phyloP scores from a whole-genome alignment of 2,329 filamentous ascomycete species.

The Aureobasidium mangrovei region DNA sequence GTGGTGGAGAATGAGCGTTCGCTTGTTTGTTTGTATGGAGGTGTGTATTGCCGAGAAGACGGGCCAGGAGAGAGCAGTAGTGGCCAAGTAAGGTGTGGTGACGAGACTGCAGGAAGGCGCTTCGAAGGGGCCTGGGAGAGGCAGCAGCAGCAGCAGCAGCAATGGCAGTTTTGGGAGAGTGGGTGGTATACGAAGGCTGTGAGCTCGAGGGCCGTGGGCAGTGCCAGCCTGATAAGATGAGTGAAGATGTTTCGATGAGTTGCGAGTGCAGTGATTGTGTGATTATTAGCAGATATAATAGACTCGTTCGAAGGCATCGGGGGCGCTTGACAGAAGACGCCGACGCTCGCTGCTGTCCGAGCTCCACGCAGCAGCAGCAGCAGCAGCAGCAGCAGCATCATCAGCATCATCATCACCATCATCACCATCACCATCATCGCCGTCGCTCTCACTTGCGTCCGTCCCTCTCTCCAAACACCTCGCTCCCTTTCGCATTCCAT shows the following conservation, averaged over 20 bases:
- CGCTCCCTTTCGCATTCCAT: not conserved
- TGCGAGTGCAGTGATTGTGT: not conserved
- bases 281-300: not conserved
- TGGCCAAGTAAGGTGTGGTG: no score
- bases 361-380: not conserved
- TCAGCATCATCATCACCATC: not conserved
- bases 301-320: no score
- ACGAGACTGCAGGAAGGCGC: not conserved
- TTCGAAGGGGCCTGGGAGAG: not conserved
- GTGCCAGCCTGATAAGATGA: no score
- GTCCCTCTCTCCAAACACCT: not conserved
- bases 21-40: no score
- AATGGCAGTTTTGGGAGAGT: no score
- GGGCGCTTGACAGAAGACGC: not conserved
- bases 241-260: no score
- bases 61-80: no score
- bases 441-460: not conserved
- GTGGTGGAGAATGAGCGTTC: no score
- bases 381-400: slow-evolving; percentile 2
- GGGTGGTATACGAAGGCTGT: no score
- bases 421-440: slow-evolving; percentile 5
- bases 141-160: no score
- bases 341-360: not conserved
- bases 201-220: no score
- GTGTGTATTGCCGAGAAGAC: no score